Percentiles rank a stretch among this genome's conserved stretches.
phyloP scores from a whole-genome alignment of 768 basidiomycete species.

The Amanita pallidorosea region DNA sequence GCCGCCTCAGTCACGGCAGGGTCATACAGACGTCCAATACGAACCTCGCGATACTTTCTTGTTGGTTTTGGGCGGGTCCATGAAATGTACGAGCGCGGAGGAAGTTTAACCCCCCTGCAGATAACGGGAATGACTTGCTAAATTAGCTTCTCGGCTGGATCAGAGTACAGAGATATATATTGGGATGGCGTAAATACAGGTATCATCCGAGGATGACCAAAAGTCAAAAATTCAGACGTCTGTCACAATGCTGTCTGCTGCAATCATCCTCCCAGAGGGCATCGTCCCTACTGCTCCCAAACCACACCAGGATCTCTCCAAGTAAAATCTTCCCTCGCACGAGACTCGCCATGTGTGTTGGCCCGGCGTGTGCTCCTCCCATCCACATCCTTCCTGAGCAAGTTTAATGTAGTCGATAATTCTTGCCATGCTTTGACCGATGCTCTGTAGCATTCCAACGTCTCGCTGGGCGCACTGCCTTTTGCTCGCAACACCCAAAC shows the following conservation, averaged over 20 bases:
- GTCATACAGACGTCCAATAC: not conserved
- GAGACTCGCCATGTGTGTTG: slow-evolving; percentile 4
- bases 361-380: slow-evolving; percentile 6
- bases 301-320: slow-evolving; percentile 2
- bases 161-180: not conserved
- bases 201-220: slow-evolving; percentile 2
- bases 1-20: not conserved
- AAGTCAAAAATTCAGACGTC: slow-evolving; percentile 2
- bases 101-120: not conserved
- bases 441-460: not conserved
- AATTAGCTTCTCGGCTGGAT: not conserved
- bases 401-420: not conserved
- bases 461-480: slow-evolving; percentile 2
- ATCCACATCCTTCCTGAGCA: not conserved
- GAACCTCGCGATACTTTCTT: slow-evolving; percentile 6
- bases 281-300: not conserved
- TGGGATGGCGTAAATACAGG: not conserved
- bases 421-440: not conserved
- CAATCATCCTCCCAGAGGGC: slow-evolving; percentile 1
- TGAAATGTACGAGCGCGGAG: not conserved
- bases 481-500: slow-evolving; percentile 6
- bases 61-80: slow-evolving; percentile 3
- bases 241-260: not conserved
- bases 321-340: slow-evolving; percentile 1
- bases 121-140: not conserved